phyloP scores from a whole-genome alignment of 768 basidiomycete genomes.

The Tulasnella sp. region DNA sequence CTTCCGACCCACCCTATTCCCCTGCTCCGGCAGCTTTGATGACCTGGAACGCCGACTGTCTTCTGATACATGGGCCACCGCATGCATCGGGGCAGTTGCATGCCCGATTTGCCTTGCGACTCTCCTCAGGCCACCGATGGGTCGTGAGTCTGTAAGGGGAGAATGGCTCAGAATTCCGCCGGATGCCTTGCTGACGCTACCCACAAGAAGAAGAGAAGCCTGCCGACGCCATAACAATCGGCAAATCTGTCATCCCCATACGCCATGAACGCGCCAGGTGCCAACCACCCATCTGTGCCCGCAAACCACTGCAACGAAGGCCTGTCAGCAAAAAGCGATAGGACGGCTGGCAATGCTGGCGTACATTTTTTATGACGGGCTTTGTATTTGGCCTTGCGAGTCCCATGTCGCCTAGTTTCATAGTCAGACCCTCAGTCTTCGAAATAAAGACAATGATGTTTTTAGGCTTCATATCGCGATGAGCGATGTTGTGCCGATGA shows the following conservation, averaged over 20 bases:
- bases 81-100: not conserved
- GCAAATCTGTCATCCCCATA: not conserved
- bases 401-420: not conserved
- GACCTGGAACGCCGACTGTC: not conserved
- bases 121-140: not conserved
- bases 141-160: not conserved
- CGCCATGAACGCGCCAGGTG: not conserved
- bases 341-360: not conserved
- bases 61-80: not conserved
- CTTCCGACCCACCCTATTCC: not conserved
- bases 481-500: not conserved
- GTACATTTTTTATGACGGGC: not conserved
- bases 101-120: not conserved
- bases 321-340: not conserved
- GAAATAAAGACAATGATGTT: not conserved
- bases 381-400: not conserved
- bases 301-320: not conserved
- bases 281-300: not conserved
- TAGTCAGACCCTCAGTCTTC: not conserved
- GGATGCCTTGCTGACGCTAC: not conserved
- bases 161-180: not conserved
- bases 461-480: not conserved
- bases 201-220: not conserved
- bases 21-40: not conserved
- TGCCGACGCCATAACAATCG: not conserved